phyloP scores from a whole-genome alignment of 805 yeast species.

The Myxozyma kluyveri region DNA sequence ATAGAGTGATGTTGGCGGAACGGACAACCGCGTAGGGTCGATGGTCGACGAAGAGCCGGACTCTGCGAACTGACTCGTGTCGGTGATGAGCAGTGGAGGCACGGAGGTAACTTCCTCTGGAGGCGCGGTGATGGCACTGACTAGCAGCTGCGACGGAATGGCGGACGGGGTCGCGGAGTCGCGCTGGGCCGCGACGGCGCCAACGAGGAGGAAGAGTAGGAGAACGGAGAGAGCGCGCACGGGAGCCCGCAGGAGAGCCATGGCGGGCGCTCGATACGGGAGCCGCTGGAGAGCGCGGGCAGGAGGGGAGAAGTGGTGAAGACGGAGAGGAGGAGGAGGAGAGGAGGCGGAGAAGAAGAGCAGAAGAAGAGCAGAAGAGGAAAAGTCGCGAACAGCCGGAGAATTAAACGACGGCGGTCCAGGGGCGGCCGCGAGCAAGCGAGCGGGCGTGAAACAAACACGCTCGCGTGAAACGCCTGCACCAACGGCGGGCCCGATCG shows the following conservation, averaged over 20 bases:
- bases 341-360: neutral
- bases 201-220: too few species aligned
- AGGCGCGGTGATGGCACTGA: neutral
- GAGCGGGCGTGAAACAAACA: too few species aligned
- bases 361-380: slow-evolving; percentile 4
- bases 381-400: slow-evolving; percentile 7
- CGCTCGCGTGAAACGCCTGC: neutral
- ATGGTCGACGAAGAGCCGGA: neutral
- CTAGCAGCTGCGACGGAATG: neutral
- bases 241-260: too few species aligned
- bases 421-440: neutral
- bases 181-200: neutral
- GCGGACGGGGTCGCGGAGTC: neutral
- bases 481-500: neutral
- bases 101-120: neutral
- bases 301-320: neutral
- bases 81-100: neutral
- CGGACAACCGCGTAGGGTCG: slow-evolving; percentile 1
- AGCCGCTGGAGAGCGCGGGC: neutral
- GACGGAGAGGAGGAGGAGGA: slow-evolving; percentile 2
- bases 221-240: too few species aligned
- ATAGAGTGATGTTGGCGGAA: slow-evolving; percentile 7
- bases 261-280: neutral
- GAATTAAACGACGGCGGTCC: slow-evolving; percentile 1
- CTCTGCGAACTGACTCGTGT: neutral